Evolutionary conservation across 2,329 filamentous ascomycete genomes (phyloP), one percentile per base, ranked within the genome.

Genomic region (Helicocarpus griseus): DNA sequence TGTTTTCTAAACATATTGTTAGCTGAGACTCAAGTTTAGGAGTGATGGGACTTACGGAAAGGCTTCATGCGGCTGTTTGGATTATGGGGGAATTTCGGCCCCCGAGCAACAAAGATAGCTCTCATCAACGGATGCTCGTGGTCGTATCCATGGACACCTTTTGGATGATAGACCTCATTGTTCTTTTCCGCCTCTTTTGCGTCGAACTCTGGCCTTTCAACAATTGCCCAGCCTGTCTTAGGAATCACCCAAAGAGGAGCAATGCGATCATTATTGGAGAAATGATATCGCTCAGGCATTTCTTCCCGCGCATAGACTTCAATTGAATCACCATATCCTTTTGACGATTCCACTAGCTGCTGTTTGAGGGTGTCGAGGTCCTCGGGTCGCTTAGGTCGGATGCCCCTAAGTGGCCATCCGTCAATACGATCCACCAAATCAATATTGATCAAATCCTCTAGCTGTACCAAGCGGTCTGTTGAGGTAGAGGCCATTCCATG

Each of bases 401-500:
- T 78, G 2, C 93, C 93, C 52, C 89, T 89, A 2, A 96, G 76
- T 0, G 93, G 93, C 93, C 93, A 98, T 50, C 93, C 93, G 59
- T 98, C 93, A 24, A 82, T 85, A 64, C 93, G 89, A 53, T 86
- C 85, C 41, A 97, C 83, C 59, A 89, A 78, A 46, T 72, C 73
- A 5, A 86, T 77, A 64, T 96, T 88, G 44, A 97, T 76, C 3
- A 97, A 71, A 62, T 96, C 89, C 57, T 98, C 93, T 2, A 97
- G 75, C 68, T 97, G 93, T 24, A 97, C 78, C 43, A 97, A 74
- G 9, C 93, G 80, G 17, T 82, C 77, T 0, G 79, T 81, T 54
- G 90, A 87, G 0, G 93, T 97, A 0, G 89, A 95, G 1, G 93
- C 93, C 93, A 98, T 98, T 48, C 93, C 93, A 65, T 98, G 93